Base-by-base conservation (phyloP, 192 early-diverging fungal species). In the Coemansia sp. region DNA sequence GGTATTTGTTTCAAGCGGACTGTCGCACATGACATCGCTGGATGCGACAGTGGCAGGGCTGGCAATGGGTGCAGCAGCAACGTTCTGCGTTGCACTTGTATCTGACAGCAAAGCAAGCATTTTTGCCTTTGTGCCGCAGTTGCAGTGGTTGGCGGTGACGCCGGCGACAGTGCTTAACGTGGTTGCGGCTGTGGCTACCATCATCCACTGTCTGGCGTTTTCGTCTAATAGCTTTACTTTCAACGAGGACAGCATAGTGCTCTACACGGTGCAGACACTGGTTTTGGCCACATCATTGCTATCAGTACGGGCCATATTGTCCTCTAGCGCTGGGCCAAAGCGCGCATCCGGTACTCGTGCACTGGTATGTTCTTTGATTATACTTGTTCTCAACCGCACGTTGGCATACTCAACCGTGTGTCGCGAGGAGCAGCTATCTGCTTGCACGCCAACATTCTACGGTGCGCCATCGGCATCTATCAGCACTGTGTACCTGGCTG, bases 211-310 rank as follows among this genome's bases (percentile, higher is more conserved):
- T 11, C 66, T 87, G 37, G 83, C 85, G 0, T 89, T 92, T 48
- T 86, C 85, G 0, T 96, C 95, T 6, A 94, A 98, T 77, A 94
- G 90, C 65, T 96, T 89, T 65, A 94, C 92, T 1, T 83, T 96
- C 28, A 88, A 82, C 82, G 95, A 98, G 76, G 93, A 97, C 63
- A 74, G 82, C 36, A 82, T 91, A 21, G 83, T 86, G 15, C 67
- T 84, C 0, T 89, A 86, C 64, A 71, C 92, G 14, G 53, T 87
- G 5, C 88, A 90, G 56, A 86, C 89, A 2, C 84, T 93, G 61
- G 61, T 70, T 58, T 9, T 60, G 57, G 64, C 40, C 2, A 61
- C 59, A 8, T 47, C 46, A 0, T 26, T 15, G 5, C 3, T 34
- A 12, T 59, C 63, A 9, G 58, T 49, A 8, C 53, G 42, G 9